phyloP scores from a whole-genome alignment of 2,329 filamentous ascomycete species.

The Verticillium zaregamsianum region DNA sequence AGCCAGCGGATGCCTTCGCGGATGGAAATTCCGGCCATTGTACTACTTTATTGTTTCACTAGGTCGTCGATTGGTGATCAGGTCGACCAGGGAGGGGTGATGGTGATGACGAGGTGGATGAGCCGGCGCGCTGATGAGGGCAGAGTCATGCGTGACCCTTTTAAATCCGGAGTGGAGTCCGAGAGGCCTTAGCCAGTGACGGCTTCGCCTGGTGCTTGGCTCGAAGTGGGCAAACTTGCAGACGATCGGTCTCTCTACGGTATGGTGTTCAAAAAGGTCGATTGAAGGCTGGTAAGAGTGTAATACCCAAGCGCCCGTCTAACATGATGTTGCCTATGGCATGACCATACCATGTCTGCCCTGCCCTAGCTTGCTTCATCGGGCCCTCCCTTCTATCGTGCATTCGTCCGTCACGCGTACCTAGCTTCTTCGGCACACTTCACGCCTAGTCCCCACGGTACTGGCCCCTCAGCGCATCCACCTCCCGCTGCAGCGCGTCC shows the following conservation, averaged over 20 bases:
- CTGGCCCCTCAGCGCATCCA: conserved; percentile 59
- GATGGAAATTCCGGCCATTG: conserved; percentile 48
- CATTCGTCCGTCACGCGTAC: background rate
- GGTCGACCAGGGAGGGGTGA: no score
- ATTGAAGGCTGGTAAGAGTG: background rate
- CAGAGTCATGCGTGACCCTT: no score
- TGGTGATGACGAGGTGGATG: no score
- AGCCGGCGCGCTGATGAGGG: no score
- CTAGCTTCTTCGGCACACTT: no score
- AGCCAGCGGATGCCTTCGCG: conserved; percentile 58
- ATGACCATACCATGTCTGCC: background rate
- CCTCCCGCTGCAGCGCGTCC: conserved; percentile 67
- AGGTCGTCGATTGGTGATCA: no score
- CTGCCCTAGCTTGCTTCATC: background rate
- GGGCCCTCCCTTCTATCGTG: background rate
- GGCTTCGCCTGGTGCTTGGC: no score
- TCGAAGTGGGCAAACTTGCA: no score
- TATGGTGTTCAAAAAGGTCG: background rate
- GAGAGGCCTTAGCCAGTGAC: no score
- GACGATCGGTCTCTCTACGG: no score
- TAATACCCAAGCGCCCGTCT: background rate
- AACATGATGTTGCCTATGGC: background rate
- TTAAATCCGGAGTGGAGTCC: no score
- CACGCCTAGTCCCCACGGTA: background rate
- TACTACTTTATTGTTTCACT: no score